Base-by-base conservation (phyloP, 805 yeast genomes). In the Candida stauntonica region DNA sequence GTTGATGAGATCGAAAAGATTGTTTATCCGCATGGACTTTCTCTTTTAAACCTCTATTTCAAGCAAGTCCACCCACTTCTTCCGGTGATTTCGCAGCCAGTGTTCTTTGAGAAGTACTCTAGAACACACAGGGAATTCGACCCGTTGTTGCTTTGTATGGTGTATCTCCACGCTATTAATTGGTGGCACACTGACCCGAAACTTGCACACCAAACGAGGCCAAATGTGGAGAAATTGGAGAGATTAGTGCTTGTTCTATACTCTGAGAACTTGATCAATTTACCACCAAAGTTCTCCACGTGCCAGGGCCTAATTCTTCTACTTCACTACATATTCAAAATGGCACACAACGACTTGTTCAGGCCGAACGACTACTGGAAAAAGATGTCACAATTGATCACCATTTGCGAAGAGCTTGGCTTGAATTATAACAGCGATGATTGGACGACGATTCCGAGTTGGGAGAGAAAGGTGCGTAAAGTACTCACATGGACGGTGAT, bases 241-340 rank as follows among this genome's bases (percentile, higher is more conserved):
- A 46, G 53, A 36, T 35, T 57, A 12, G 51, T 57, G 3, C 32
- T 50, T 6, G 48, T 57, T 4, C 37, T 57, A 3, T 54, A 54
- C 39, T 48, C 53, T 11, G 62, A 57, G 21, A 48, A 50, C 26
- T 27, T 55, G 17, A 47, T 48, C 15, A 53, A 54, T 31, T 28
- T 48, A 8, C 52, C 63, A 2, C 52, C 52, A 24, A 57, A 64
- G 23, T 50, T 64, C 19, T 58, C 68, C 4, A 61, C 63, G 2
- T 54, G 67, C 15, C 73, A 68, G 46, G 68, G 67, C 0, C 61
- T 68, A 5, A 44, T 68, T 19, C 46, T 68, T 19, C 43, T 68
- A 18, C 31, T 57, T 26, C 52, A 58, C 29, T 58, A 60, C 38
- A 27, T 45, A 3, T 44, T 45, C 36, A 34, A 30, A 18, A 31